These are phyloP conservation scores for Cymbopogon citratus DNA, from an alignment of 176 grass and related monocot species.

Conservation along the genomic window DNA sequence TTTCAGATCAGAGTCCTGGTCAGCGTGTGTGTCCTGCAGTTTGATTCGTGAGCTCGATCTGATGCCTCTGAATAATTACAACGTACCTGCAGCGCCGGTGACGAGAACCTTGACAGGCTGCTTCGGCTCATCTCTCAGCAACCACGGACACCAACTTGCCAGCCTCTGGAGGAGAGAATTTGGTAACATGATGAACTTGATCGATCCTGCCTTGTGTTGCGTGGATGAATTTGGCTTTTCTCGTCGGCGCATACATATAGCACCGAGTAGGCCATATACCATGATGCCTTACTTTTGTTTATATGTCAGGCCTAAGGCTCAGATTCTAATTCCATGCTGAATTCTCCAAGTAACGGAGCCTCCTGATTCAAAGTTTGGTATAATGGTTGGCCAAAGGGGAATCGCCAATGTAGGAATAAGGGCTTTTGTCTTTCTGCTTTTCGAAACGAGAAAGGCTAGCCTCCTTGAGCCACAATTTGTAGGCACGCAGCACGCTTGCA, in stretches of 20 bases:
- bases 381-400: background rate
- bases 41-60: background rate
- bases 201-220: background rate
- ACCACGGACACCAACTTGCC: constrained; percentile 29
- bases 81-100: constrained; percentile 72
- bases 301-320: background rate
- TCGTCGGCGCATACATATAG: constrained; percentile 11
- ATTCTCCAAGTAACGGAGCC: constrained; percentile 21
- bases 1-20: too few species aligned
- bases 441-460: too few species aligned
- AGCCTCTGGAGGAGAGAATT: constrained; percentile 34
- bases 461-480: too few species aligned
- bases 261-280: background rate
- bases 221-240: background rate
- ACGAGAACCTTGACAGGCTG: constrained; percentile 55
- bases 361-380: constrained; percentile 2
- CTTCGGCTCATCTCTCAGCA: constrained; percentile 30
- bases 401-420: too few species aligned
- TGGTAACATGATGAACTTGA: constrained; percentile 18
- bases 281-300: constrained; percentile 18
- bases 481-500: too few species aligned
- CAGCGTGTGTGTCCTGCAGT: background rate
- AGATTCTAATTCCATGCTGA: constrained; percentile 24
- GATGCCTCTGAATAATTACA: background rate
- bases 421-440: too few species aligned